Evolutionary conservation across 345 rosid species (phyloP), one percentile per base, ranked within the genome.

Genomic region (Citrus australasica): DNA sequence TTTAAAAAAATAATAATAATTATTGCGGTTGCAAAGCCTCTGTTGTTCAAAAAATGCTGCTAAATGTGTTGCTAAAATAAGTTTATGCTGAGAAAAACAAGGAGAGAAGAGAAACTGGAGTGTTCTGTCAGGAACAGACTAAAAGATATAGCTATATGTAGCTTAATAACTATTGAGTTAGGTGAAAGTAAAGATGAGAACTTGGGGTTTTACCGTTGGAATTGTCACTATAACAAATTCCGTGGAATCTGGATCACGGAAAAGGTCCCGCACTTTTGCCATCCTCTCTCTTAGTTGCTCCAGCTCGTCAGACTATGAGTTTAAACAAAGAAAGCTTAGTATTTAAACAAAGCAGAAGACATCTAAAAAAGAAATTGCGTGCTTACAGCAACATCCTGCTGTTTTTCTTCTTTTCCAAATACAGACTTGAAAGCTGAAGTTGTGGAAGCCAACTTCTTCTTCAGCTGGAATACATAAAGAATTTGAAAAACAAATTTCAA

Each of bases 221-320:
- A 90, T 90, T 60, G 95, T 88, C 64, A 93, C 97, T 76, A 92
- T 90, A 84, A 92, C 79, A 86, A 93, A 93, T 82, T 92, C 95
- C 6, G 92, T 92, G 78, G 85, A 66, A 70, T 86, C 77, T 30
- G 83, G 76, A 79, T 88, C 89, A 30, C 81, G 90, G 78, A 93
- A 92, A 76, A 93, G 88, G 82, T 90, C 91, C 75, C 88, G 86
- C 69, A 93, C 92, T 88, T 86, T 91, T 81, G 79, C 83, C 94
- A 88, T 88, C 78, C 85, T 88, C 84, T 90, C 89, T 80, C 88
- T 89, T 70, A 93, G 76, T 83, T 85, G 87, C 74, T 88, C 90
- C 82, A 90, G 85, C 79, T 89, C 89, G 72, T 85, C 86, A 65
- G 89, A 73, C 93, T 92, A 83, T 82, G 72, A 56, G 46, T 53